phyloP scores from a whole-genome alignment of 768 basidiomycete species.

The Suillus sp. region DNA sequence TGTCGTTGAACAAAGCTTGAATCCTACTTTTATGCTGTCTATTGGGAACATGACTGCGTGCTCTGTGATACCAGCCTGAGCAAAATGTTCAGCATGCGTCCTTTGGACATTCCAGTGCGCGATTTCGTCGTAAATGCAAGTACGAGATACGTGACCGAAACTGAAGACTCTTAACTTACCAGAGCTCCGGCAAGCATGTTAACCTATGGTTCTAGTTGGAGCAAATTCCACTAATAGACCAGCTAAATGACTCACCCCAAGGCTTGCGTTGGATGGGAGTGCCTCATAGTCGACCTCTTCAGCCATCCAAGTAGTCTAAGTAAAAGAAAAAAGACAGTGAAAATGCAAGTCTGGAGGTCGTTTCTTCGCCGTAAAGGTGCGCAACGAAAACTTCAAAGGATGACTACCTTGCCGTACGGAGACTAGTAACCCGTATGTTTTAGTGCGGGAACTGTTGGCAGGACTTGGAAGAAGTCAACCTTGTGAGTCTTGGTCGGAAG shows the following conservation, averaged over 20 bases:
- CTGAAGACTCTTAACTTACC: constrained; percentile 50
- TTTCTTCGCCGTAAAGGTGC: constrained; percentile 9
- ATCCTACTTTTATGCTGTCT: constrained; percentile 92
- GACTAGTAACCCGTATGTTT: background rate
- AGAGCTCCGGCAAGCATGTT: constrained; percentile 98
- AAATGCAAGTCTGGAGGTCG: constrained; percentile 13
- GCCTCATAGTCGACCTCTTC: constrained; percentile 65
- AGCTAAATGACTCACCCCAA: constrained; percentile 50
- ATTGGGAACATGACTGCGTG: constrained; percentile 99
- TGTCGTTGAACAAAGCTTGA: constrained; percentile 10
- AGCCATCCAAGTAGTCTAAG: constrained; percentile 32
- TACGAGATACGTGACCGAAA: background rate
- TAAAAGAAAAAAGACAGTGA: constrained; percentile 8
- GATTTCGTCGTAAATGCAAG: background rate
- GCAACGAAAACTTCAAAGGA: background rate
- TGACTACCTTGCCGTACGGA: background rate
- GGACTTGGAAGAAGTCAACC: constrained; percentile 1
- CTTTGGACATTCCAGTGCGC: background rate
- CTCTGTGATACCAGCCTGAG: constrained; percentile 95
- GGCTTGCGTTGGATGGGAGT: constrained; percentile 74
- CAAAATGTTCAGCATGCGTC: constrained; percentile 20
- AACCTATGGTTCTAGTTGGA: constrained; percentile 51
- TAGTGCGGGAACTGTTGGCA: background rate
- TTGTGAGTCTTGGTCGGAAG: constrained; percentile 7
- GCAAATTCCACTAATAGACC: constrained; percentile 18